Percentiles rank a stretch among this genome's conserved stretches.
phyloP scores from a whole-genome alignment of 331 rosid genomes.

The Quercus tomentella region DNA sequence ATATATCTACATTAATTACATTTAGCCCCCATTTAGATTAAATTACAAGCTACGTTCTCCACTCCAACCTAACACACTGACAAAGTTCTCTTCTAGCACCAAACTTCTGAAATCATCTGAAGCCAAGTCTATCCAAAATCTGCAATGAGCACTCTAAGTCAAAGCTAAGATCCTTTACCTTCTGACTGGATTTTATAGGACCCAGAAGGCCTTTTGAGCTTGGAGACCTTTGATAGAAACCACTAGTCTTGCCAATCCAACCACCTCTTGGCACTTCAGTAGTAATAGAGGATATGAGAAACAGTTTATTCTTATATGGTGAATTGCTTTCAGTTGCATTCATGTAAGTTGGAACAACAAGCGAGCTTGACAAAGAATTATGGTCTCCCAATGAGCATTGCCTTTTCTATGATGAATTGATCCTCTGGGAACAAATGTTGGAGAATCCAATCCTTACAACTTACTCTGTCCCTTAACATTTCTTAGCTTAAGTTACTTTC shows the following conservation, averaged over 20 bases:
- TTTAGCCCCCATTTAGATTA: not conserved
- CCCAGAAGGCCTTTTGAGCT: slow-evolving; percentile 14
- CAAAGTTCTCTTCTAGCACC: too few relatives aligned
- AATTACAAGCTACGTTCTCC: slow-evolving; percentile 4
- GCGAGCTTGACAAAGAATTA: slow-evolving; percentile 9
- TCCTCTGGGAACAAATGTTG: slow-evolving; percentile 13
- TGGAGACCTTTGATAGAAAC: slow-evolving; percentile 54
- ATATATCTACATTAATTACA: not conserved
- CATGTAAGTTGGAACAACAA: slow-evolving; percentile 63
- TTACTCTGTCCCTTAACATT: slow-evolving; percentile 22
- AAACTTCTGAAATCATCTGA: slow-evolving; percentile 27
- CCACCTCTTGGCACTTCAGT: slow-evolving; percentile 17
- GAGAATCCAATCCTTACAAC: slow-evolving; percentile 45
- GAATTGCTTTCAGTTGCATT: slow-evolving; percentile 72
- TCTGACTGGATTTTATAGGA: slow-evolving; percentile 60
- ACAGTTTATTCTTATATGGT: slow-evolving; percentile 64
- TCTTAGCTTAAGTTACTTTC: slow-evolving; percentile 34
- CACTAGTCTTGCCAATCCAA: slow-evolving; percentile 24
- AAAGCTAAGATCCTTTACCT: slow-evolving; percentile 57
- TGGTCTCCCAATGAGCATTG: slow-evolving; percentile 61
- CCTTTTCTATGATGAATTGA: slow-evolving; percentile 25
- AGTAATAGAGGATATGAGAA: slow-evolving; percentile 35
- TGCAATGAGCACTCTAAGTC: slow-evolving; percentile 66
- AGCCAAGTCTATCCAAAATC: slow-evolving; percentile 43
- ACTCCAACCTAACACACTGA: not conserved